These are phyloP conservation scores for Fennellomyces sp. DNA, from an alignment of 371 early-diverging fungal species.

Conservation along the genomic window DNA sequence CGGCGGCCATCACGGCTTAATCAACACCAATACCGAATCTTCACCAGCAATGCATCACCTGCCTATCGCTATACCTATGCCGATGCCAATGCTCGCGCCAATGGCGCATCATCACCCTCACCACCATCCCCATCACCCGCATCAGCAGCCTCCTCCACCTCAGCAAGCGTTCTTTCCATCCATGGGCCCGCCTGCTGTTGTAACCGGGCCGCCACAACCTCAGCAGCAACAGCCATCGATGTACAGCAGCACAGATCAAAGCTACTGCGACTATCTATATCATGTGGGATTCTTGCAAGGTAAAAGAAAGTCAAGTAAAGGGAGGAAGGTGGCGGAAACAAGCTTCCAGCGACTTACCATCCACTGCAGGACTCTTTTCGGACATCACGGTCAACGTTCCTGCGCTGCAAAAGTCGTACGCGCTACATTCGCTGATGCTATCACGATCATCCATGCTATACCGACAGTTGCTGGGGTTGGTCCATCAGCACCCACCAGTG, in stretches of 20 bases:
- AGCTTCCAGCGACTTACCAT: neutral
- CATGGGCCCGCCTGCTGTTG: neutral
- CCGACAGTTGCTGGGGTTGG: slow-evolving; percentile 27
- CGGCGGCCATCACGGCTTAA: neutral
- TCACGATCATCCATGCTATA: slow-evolving; percentile 39
- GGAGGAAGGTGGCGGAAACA: too few relatives aligned
- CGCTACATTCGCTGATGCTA: slow-evolving; percentile 32
- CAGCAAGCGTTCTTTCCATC: slow-evolving; percentile 18
- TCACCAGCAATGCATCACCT: slow-evolving; percentile 8
- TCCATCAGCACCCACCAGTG: slow-evolving; percentile 19
- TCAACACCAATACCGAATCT: neutral
- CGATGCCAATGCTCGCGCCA: slow-evolving; percentile 8
- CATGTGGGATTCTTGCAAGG: slow-evolving; percentile 31
- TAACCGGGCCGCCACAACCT: neutral
- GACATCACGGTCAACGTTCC: slow-evolving; percentile 41
- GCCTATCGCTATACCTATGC: slow-evolving; percentile 23
- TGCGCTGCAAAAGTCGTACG: slow-evolving; percentile 29
- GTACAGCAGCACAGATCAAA: slow-evolving; percentile 5
- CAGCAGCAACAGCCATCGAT: neutral
- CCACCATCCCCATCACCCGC: slow-evolving; percentile 3
- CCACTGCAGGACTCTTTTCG: slow-evolving; percentile 30
- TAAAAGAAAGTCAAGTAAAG: neutral
- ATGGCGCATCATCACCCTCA: slow-evolving; percentile 7
- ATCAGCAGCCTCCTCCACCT: slow-evolving; percentile 5
- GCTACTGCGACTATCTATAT: slow-evolving; percentile 26